Percentiles rank a stretch among this genome's conserved stretches.
phyloP scores from a whole-genome alignment of 2,329 filamentous ascomycete species.

The Fusarium temperatum region DNA sequence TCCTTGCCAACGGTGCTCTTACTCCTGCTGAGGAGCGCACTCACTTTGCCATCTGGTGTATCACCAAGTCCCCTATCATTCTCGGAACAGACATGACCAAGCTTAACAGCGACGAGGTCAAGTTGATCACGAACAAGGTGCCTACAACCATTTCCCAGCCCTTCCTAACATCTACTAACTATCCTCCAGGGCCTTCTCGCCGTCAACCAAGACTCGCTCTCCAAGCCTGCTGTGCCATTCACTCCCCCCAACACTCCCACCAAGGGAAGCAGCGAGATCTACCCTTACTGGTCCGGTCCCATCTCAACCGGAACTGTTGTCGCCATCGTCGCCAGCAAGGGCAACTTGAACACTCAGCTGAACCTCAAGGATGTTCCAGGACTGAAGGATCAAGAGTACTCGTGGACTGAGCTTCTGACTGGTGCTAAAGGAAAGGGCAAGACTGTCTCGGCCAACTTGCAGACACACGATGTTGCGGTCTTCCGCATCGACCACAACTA shows the following conservation, averaged over 20 bases:
- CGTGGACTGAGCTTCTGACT: slow-evolving; percentile 17
- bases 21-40: slow-evolving; percentile 16
- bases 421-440: slow-evolving; percentile 17
- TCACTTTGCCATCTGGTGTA: slow-evolving; percentile 22
- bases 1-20: slow-evolving; percentile 15
- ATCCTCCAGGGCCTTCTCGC: slow-evolving; percentile 3
- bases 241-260: slow-evolving; percentile 10
- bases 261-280: slow-evolving; percentile 12
- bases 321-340: slow-evolving; percentile 16
- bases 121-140: slow-evolving; percentile 24
- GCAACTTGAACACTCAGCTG: slow-evolving; percentile 1
- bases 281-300: slow-evolving; percentile 22
- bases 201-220: slow-evolving; percentile 17
- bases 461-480: slow-evolving; percentile 14
- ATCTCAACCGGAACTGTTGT: slow-evolving; percentile 17
- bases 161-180: background rate
- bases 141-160: fast-evolving
- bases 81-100: slow-evolving; percentile 20
- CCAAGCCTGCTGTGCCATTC: slow-evolving; percentile 22
- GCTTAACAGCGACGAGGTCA: slow-evolving; percentile 1
- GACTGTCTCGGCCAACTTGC: slow-evolving; percentile 9
- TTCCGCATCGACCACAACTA: slow-evolving; percentile 15
- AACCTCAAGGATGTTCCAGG: slow-evolving; percentile 21
- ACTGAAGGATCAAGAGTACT: slow-evolving; percentile 11
- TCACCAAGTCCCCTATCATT: slow-evolving; percentile 23